These are phyloP conservation scores for apple (Malus domestica) DNA, from an alignment of 306 rosid genomes.

Conservation along the genomic window DNA sequence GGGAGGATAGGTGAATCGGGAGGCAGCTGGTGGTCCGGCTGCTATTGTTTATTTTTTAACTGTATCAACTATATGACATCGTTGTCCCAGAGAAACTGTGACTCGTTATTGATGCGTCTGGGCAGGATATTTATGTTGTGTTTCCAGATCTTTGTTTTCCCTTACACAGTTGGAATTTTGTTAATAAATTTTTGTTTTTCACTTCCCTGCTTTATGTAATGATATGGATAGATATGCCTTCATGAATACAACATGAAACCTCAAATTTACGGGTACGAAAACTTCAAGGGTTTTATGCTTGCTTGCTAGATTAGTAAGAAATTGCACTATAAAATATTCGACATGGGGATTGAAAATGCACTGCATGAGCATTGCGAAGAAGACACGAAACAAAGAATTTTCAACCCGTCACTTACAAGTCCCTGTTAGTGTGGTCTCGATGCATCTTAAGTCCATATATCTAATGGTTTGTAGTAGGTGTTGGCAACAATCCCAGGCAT, in stretches of 20 bases:
- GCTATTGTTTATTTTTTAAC: constrained; percentile 26
- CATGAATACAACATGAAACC: not conserved
- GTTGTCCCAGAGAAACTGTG: constrained; percentile 21
- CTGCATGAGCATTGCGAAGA: not conserved
- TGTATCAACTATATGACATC: constrained; percentile 18
- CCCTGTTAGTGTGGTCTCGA: not conserved
- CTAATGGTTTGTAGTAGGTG: not conserved
- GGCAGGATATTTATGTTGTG: not conserved
- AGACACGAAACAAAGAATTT: not conserved
- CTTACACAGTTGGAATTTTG: constrained; percentile 26
- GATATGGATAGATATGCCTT: not conserved
- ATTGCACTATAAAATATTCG: not conserved
- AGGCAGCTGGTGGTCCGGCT: constrained; percentile 16
- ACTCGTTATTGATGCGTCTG: constrained; percentile 3
- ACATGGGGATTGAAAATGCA: not conserved
- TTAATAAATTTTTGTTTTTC: constrained; percentile 29
- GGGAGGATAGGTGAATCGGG: constrained; percentile 25
- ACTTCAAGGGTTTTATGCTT: not conserved
- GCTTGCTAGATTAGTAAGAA: not conserved
- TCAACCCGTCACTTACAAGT: too few species aligned
- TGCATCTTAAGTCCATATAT: not conserved
- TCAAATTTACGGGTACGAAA: not conserved
- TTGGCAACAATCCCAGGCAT: not conserved
- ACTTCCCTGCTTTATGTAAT: not conserved
- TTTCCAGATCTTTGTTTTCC: constrained; percentile 1